Evolutionary conservation across 2,329 filamentous ascomycete genomes (phyloP), one percentile per base, ranked within the genome.

Genomic region (Alternaria brassicae): DNA sequence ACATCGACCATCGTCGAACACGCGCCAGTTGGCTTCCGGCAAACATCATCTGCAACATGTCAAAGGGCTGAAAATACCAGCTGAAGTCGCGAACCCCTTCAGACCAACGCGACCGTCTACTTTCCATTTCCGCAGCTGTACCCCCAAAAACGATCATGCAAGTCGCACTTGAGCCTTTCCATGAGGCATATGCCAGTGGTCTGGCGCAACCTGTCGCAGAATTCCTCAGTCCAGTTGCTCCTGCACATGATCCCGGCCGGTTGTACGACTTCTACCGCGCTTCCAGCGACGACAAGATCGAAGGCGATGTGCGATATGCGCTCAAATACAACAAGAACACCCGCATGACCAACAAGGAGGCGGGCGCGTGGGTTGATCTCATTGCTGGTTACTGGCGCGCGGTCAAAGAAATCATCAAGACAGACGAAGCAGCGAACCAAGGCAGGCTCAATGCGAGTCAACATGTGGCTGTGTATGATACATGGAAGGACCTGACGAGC

Each of bases 321-420:
- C 84, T 95, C 57, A 86, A 94, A 60, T 87, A 89, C 66, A 87
- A 84, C 67, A 84, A 83, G 55, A 81, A 82, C 28, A 78, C 81
- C 28, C 84, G 81, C 52, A 76, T 92, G 23, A 80, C 83, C n/a
- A 84, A 86, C 39, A 85, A 88, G 39, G 92, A 97, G 79, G 82
- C 87, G 23, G 86, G 84, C 58, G 89, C 89, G n/a, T 99, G 95
- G 95, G 83, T 89, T 0, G 93, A 97, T 37, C 88, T 98, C 28
- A 96, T 93, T 73, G 82, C 85, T 34, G 83, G 87, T 19, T 97
- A 93, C 74, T 97, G 93, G 92, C 92, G 90, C 70, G 91, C 91
- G 23, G 80, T 91, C 37, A 89, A 88, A 30, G 89, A 91, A 69
- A 85, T 97, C 27, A 79, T 95, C 52, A 85, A 85, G 13, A 86